phyloP scores from a whole-genome alignment of 169 alveolate species.

The Perkinsus marinus region DNA sequence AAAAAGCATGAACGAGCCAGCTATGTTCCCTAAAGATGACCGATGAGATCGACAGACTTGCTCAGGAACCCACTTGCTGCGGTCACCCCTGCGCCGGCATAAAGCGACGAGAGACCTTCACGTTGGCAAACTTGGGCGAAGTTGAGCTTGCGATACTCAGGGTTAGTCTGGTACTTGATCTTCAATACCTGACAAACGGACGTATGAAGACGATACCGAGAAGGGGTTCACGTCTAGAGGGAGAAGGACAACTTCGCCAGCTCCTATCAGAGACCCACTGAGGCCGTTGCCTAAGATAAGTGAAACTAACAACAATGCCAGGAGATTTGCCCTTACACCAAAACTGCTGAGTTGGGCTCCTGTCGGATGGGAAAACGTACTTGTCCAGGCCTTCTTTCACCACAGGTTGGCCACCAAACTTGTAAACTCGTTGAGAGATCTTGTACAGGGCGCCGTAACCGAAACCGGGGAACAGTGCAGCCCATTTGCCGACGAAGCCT shows the following conservation, averaged over 20 bases:
- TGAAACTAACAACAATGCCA: neutral
- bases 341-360: neutral
- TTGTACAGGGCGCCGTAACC: conserved; percentile 3
- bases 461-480: neutral
- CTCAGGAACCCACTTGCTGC: neutral
- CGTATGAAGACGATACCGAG: neutral
- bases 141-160: neutral
- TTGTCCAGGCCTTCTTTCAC: neutral
- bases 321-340: neutral
- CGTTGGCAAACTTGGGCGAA: neutral
- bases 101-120: neutral
- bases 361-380: neutral
- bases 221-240: neutral
- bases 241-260: neutral
- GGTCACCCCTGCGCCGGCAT: neutral
- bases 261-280: neutral
- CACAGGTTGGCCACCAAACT: conserved; percentile 3
- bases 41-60: neutral
- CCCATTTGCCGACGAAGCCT: neutral
- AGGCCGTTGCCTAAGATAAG: neutral
- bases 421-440: neutral
- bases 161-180: neutral
- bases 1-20: conserved; percentile 1
- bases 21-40: neutral
- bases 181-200: neutral